Percentiles rank a stretch among this genome's conserved stretches.
Evolutionary conservation across 148 eudicot genomes (phyloP).

Genomic region (Silene latifolia): DNA sequence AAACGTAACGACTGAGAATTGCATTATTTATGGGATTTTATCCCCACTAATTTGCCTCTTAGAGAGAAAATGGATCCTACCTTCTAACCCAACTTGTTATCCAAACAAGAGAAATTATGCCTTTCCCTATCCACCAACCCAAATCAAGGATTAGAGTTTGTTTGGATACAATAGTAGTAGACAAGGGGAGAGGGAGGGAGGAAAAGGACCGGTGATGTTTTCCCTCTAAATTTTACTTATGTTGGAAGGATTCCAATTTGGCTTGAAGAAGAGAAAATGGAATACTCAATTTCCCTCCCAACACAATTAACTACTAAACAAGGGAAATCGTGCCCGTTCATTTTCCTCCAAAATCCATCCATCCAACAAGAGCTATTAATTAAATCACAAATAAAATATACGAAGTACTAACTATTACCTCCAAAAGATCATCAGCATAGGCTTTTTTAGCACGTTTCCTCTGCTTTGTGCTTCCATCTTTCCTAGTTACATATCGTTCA

Average conservation of each 20-base stretch:
- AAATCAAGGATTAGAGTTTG: background rate
- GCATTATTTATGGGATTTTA: too few species aligned
- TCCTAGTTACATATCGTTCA: constrained; percentile 54
- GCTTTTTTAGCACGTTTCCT: constrained; percentile 66
- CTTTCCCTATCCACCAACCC: background rate
- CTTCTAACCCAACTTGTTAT: background rate
- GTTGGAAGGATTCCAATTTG: too few species aligned
- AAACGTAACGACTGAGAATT: background rate
- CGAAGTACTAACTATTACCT: constrained; percentile 33
- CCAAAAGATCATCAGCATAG: constrained; percentile 46
- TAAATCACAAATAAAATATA: too few species aligned
- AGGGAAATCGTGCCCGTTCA: background rate
- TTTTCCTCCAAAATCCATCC: background rate
- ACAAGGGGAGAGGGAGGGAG: too few species aligned
- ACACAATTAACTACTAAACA: too few species aligned
- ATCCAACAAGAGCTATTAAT: background rate
- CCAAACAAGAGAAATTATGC: background rate
- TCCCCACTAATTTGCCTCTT: too few species aligned
- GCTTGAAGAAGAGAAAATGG: too few species aligned
- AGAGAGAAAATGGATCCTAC: background rate
- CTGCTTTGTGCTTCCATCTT: constrained; percentile 77
- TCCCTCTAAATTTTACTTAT: too few species aligned
- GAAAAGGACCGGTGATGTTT: too few species aligned
- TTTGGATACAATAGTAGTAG: too few species aligned
- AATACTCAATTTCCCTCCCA: background rate